These are phyloP conservation scores for Acanthamoeba sp. DNA, from an alignment of 208 protist species.

Conservation along the genomic window DNA sequence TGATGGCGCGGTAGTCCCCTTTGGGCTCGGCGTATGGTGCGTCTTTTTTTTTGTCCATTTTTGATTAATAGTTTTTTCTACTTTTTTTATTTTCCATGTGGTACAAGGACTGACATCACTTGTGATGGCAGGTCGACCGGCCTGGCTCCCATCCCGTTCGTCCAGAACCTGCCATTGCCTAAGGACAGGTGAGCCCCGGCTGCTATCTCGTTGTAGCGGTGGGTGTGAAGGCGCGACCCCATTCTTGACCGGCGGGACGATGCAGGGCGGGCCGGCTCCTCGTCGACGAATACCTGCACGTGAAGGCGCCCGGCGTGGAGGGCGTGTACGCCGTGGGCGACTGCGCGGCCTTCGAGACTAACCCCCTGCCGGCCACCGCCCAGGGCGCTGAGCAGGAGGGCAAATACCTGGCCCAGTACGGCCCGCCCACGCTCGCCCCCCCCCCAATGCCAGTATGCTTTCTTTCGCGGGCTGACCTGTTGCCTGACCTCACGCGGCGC, in stretches of 20 bases:
- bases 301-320: slow-evolving; percentile 55
- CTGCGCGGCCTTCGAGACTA: slow-evolving; percentile 39
- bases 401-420: slow-evolving; percentile 62
- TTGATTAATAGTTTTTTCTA: too few relatives aligned
- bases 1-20: slow-evolving; percentile 68
- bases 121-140: neutral
- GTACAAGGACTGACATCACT: too few relatives aligned
- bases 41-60: too few relatives aligned
- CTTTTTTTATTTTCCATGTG: too few relatives aligned
- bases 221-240: neutral
- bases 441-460: too few relatives aligned
- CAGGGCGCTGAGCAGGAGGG: slow-evolving; percentile 74
- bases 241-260: slow-evolving; percentile 9
- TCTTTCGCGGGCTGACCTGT: too few relatives aligned
- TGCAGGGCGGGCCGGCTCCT: slow-evolving; percentile 73
- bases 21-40: slow-evolving; percentile 79
- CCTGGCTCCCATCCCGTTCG: neutral
- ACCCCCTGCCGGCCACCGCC: slow-evolving; percentile 72
- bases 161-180: neutral
- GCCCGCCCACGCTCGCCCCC: neutral
- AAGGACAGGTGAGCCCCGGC: neutral
- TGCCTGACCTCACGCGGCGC: neutral
- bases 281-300: slow-evolving; percentile 75
- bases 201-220: too few relatives aligned
- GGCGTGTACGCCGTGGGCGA: slow-evolving; percentile 77